Evolutionary conservation across 176 grass and related monocot species (phyloP).

Genomic region (Rhynchospora breviuscula): DNA sequence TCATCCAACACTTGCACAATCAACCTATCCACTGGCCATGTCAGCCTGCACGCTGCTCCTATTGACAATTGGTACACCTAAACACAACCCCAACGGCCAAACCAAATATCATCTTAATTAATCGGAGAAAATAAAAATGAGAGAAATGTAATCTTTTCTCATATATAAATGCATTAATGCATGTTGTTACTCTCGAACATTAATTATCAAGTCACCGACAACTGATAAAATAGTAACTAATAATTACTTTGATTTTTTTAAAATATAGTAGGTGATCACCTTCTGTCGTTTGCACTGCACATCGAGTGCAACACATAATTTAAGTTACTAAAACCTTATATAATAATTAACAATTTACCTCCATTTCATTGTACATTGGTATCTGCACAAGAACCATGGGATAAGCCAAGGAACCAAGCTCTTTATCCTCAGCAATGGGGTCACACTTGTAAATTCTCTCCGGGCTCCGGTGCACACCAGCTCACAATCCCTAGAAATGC

Average conservation of each 20-base stretch:
- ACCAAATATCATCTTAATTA: neutral
- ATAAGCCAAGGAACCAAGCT: slow-evolving; percentile 35
- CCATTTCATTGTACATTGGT: slow-evolving; percentile 88
- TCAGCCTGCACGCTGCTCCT: slow-evolving; percentile 64
- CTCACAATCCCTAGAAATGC: slow-evolving; percentile 44
- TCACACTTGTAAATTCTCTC: slow-evolving; percentile 36
- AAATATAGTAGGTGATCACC: neutral
- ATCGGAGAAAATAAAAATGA: neutral
- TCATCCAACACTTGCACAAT: slow-evolving; percentile 77
- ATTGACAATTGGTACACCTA: slow-evolving; percentile 85
- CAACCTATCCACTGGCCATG: slow-evolving; percentile 61
- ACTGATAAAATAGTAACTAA: neutral
- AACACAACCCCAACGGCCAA: neutral
- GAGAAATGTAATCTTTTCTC: too few species aligned
- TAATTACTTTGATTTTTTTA: neutral
- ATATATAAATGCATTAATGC: too few species aligned
- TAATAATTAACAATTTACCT: slow-evolving; percentile 38
- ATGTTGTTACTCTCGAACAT: too few species aligned
- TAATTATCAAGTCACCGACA: neutral
- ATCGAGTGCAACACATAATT: neutral
- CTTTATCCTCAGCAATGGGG: slow-evolving; percentile 30
- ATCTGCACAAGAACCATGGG: slow-evolving; percentile 91
- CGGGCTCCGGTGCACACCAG: slow-evolving; percentile 12
- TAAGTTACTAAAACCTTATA: neutral
- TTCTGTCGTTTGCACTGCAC: neutral